phyloP scores from a whole-genome alignment of 371 early-diverging fungal genomes.

The Mortierella sp. region DNA sequence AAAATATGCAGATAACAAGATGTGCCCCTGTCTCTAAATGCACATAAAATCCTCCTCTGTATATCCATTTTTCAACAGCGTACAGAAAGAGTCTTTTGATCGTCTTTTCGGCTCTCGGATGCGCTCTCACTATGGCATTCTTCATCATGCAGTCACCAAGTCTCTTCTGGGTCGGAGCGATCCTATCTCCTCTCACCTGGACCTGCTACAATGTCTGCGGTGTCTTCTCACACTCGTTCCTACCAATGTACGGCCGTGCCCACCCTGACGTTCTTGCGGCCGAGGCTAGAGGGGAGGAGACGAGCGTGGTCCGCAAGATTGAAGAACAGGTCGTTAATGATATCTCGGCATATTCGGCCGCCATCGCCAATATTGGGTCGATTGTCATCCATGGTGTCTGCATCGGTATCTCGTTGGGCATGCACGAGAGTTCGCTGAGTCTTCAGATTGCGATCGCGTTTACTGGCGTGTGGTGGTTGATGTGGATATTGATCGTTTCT shows the following conservation, averaged over 20 bases:
- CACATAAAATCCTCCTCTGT: no score
- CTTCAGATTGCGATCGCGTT: conserved; percentile 62
- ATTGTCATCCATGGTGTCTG: conserved; percentile 59
- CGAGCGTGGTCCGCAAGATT: conserved; percentile 28
- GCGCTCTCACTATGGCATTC: conserved; percentile 20
- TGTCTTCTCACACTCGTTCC: conserved; percentile 70
- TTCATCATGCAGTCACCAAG: conserved; percentile 27
- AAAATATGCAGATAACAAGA: no score
- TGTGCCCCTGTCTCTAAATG: no score
- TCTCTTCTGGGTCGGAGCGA: conserved; percentile 36
- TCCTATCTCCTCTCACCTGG: conserved; percentile 38
- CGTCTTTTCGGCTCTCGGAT: conserved; percentile 32
- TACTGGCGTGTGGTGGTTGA: conserved; percentile 65
- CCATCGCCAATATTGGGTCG: conserved; percentile 58
- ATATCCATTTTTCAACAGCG: conserved; percentile 10
- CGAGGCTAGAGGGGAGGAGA: conserved; percentile 21
- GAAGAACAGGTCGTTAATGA: conserved; percentile 59
- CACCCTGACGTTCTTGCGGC: conserved; percentile 62
- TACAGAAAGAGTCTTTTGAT: conserved; percentile 43
- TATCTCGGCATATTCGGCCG: conserved; percentile 61
- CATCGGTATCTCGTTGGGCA: conserved; percentile 56
- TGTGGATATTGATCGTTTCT: conserved; percentile 48
- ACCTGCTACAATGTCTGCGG: conserved; percentile 38
- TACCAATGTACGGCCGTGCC: conserved; percentile 66
- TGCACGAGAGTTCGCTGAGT: conserved; percentile 42